These are phyloP conservation scores for Penicillium sp. DNA, from an alignment of 2,329 filamentous ascomycete species.

Conservation along the genomic window DNA sequence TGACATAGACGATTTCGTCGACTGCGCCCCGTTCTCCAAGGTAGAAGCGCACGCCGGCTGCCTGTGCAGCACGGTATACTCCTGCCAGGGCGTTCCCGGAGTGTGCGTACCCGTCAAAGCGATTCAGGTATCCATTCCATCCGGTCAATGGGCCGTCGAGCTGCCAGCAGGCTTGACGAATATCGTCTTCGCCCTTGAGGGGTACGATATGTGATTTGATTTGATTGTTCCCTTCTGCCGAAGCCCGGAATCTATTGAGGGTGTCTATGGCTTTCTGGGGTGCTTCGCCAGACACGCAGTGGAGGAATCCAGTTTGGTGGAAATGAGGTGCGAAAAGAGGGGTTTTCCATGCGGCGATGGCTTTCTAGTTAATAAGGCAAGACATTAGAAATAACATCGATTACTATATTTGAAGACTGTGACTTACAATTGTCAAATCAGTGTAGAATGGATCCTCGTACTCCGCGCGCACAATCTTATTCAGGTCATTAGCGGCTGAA, in stretches of 20 bases:
- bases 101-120: constrained; percentile 57
- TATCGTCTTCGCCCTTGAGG: constrained; percentile 39
- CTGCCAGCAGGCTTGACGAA: constrained; percentile 49
- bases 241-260: constrained; percentile 44
- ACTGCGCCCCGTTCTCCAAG: constrained; percentile 44
- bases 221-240: constrained; percentile 32
- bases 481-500: constrained; percentile 60
- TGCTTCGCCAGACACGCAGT: constrained; percentile 50
- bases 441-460: constrained; percentile 60
- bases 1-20: constrained; percentile 41
- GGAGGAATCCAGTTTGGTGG: constrained; percentile 52
- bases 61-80: constrained; percentile 45
- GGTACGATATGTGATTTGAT: constrained; percentile 43
- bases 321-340: constrained; percentile 56
- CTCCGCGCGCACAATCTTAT: constrained; percentile 61
- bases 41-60: constrained; percentile 44
- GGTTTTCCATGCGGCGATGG: constrained; percentile 54
- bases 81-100: constrained; percentile 52
- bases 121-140: constrained; percentile 61
- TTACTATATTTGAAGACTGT: not conserved
- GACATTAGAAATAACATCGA: not conserved
- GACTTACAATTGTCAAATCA: constrained; percentile 50
- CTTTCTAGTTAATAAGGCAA: constrained; percentile 37
- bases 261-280: constrained; percentile 50
- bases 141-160: constrained; percentile 50